These are phyloP conservation scores for Zoysia pacifica DNA, from an alignment of 176 grass and related monocot genomes.

Conservation along the genomic window DNA sequence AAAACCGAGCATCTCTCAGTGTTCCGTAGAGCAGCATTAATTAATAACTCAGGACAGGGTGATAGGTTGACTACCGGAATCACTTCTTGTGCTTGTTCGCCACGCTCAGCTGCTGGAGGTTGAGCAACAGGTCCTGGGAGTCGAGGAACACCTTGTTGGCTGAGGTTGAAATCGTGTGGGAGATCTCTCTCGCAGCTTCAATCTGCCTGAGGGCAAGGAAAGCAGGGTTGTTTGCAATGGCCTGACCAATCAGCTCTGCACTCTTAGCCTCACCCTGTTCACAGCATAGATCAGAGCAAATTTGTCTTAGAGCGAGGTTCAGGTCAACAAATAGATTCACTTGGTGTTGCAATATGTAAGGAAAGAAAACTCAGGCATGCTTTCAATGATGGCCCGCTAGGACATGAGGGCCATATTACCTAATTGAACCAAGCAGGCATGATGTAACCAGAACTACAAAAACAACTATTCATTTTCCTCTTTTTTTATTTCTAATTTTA, in stretches of 20 bases:
- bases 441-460: not conserved
- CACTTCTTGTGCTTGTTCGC: constrained; percentile 45
- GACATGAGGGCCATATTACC: too few relatives aligned
- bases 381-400: too few relatives aligned
- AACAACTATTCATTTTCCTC: too few relatives aligned
- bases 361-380: too few relatives aligned
- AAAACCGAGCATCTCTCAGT: too few relatives aligned
- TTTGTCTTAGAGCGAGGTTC: not conserved
- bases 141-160: constrained; percentile 79
- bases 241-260: constrained; percentile 80
- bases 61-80: not conserved
- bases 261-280: constrained; percentile 78
- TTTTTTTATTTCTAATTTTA: not conserved
- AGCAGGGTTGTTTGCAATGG: constrained; percentile 74
- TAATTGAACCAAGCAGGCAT: too few relatives aligned
- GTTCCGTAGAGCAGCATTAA: too few relatives aligned
- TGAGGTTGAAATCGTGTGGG: constrained; percentile 62
- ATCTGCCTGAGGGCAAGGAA: constrained; percentile 76
- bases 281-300: not conserved
- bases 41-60: not conserved
- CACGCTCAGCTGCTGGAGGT: constrained; percentile 58
- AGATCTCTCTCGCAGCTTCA: constrained; percentile 76
- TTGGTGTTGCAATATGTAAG: too few relatives aligned
- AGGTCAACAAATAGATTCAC: not conserved
- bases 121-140: constrained; percentile 69